Conservation (phyloP, 2,329 filamentous ascomycete species). For the Immersiporthe knoxdaviesiana region DNA sequence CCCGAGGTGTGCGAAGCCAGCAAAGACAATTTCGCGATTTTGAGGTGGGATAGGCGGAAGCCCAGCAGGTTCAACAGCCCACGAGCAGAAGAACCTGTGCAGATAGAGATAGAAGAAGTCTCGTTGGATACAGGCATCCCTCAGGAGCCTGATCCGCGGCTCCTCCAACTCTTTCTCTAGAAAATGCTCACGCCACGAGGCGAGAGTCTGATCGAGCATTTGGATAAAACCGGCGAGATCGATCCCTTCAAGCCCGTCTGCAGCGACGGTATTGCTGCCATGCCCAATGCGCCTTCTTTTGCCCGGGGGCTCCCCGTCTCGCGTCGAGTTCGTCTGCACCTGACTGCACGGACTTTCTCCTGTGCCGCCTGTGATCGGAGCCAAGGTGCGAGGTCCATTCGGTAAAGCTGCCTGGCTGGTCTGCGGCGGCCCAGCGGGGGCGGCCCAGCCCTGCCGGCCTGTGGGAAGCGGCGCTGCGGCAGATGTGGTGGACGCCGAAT, state of each 20-base stretch:
- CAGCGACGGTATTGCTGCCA: not conserved
- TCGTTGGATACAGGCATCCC: constrained; percentile 54
- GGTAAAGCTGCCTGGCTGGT: not conserved
- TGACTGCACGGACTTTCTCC: not conserved
- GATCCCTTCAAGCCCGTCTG: no score
- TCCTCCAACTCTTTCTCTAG: constrained; percentile 43
- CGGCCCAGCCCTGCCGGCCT: constrained; percentile 7
- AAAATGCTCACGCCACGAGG: not conserved
- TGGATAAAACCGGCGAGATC: no score
- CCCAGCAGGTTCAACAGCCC: constrained; percentile 42
- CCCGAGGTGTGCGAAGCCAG: constrained; percentile 41
- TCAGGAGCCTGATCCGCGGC: constrained; percentile 58
- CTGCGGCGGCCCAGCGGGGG: not conserved
- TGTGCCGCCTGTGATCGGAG: not conserved
- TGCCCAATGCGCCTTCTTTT: constrained; percentile 26
- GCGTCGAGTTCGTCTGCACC: not conserved
- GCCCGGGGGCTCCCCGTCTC: constrained; percentile 5
- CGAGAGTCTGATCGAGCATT: not conserved
- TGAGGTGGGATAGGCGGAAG: not conserved
- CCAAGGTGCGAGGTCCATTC: not conserved
- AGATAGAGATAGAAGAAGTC: constrained; percentile 68
- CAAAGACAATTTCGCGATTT: constrained; percentile 35
- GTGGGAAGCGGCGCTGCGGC: not conserved
- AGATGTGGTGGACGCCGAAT: not conserved
- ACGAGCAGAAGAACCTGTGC: constrained; percentile 67